Conservation (phyloP, 2,329 filamentous ascomycete genomes). For the Colletotrichum sp. region DNA sequence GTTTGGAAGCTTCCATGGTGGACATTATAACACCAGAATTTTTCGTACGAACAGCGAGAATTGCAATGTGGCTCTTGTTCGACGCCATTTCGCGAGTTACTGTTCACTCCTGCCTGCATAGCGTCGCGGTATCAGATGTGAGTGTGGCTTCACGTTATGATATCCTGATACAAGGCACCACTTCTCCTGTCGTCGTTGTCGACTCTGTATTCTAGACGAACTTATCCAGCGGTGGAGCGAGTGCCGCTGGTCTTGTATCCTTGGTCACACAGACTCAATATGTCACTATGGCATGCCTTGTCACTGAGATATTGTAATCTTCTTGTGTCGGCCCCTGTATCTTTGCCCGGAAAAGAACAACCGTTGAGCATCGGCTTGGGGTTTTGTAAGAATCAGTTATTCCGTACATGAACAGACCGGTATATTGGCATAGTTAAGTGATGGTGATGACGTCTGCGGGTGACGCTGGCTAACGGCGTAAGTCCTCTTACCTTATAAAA, state of each 20-base stretch:
- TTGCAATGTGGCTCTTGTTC: rapidly evolving
- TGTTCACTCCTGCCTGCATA: not conserved
- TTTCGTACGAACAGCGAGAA: too few species aligned
- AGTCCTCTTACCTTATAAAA: not conserved
- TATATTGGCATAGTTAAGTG: not conserved
- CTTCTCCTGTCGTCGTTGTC: not conserved
- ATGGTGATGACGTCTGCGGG: not conserved
- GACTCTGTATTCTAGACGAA: not conserved
- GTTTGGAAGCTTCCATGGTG: not conserved
- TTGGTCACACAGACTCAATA: not conserved
- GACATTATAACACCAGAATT: not conserved
- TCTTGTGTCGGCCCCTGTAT: not conserved
- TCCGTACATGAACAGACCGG: not conserved
- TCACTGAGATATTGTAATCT: not conserved
- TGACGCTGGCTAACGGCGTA: not conserved
- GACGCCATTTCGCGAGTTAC: not conserved
- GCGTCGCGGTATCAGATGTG: not conserved
- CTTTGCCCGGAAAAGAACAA: not conserved
- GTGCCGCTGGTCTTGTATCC: not conserved
- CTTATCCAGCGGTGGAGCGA: not conserved
- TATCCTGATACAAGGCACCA: not conserved
- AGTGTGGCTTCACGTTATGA: not conserved
- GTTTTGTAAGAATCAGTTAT: not conserved
- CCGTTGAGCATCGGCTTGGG: not conserved
- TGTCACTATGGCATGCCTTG: not conserved